Evolutionary conservation across 1,284 basidiomycete genomes (phyloP).

Genomic region (Papiliotrema laurentii): DNA sequence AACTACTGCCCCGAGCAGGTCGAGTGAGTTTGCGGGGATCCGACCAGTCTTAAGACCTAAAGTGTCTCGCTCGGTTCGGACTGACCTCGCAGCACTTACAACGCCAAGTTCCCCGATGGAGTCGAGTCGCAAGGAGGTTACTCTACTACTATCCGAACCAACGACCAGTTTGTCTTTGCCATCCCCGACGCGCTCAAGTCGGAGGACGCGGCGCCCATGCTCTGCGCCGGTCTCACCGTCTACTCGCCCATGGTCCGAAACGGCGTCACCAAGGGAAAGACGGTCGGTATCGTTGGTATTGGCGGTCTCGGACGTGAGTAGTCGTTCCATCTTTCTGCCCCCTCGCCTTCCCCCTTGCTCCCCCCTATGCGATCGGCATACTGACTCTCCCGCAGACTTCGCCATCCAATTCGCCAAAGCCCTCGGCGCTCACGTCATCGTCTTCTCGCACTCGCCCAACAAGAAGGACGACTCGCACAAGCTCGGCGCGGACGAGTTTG

Average conservation of each 20-base stretch:
- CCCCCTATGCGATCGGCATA: not conserved
- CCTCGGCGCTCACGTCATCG: slow-evolving; percentile 59
- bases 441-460: slow-evolving; percentile 60
- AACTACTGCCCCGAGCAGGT: slow-evolving; percentile 29
- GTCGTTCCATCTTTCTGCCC: not conserved
- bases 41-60: not conserved
- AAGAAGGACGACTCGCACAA: slow-evolving; percentile 61
- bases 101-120: slow-evolving; percentile 29
- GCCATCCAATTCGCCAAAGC: slow-evolving; percentile 59
- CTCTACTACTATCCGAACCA: slow-evolving; percentile 58
- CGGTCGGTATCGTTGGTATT: slow-evolving; percentile 63
- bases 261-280: slow-evolving; percentile 62
- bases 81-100: slow-evolving; percentile 23
- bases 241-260: slow-evolving; percentile 62
- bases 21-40: slow-evolving; percentile 17
- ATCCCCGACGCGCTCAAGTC: slow-evolving; percentile 60
- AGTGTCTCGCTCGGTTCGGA: not conserved
- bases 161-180: slow-evolving; percentile 63
- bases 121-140: slow-evolving; percentile 52
- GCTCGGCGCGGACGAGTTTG: slow-evolving; percentile 57
- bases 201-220: slow-evolving; percentile 53
- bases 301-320: slow-evolving; percentile 52
- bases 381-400: slow-evolving; percentile 40
- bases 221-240: slow-evolving; percentile 64
- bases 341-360: not conserved